phyloP scores from a whole-genome alignment of 805 yeast species.

The Candida berthetii region DNA sequence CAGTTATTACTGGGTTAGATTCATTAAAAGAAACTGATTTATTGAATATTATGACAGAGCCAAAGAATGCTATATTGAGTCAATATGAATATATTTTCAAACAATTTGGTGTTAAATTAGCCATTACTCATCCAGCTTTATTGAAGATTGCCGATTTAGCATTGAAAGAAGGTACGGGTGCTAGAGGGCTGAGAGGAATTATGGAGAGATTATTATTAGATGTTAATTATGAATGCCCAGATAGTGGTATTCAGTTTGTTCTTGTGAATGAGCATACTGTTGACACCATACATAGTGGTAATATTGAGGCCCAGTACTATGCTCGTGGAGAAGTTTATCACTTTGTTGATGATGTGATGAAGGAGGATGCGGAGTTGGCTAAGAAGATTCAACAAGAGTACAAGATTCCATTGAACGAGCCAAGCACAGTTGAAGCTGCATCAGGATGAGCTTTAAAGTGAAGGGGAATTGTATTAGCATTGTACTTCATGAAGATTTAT shows the following conservation, averaged over 20 bases:
- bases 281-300: slow-evolving; percentile 26
- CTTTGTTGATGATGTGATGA: slow-evolving; percentile 32
- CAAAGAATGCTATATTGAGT: slow-evolving; percentile 45
- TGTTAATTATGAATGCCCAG: slow-evolving; percentile 55
- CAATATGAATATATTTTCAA: slow-evolving; percentile 50
- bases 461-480: not conserved
- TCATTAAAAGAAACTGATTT: slow-evolving; percentile 40
- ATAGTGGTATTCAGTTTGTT: slow-evolving; percentile 45
- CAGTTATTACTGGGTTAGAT: slow-evolving; percentile 43
- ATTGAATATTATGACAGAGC: slow-evolving; percentile 44
- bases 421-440: not conserved
- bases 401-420: slow-evolving; percentile 3
- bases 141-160: slow-evolving; percentile 42
- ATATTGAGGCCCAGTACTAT: slow-evolving; percentile 36
- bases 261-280: slow-evolving; percentile 40
- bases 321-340: slow-evolving; percentile 35
- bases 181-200: slow-evolving; percentile 50
- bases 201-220: slow-evolving; percentile 44
- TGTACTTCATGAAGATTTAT: no score
- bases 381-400: slow-evolving; percentile 25
- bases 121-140: slow-evolving; percentile 42
- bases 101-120: slow-evolving; percentile 44
- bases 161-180: slow-evolving; percentile 50
- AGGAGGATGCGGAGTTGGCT: slow-evolving; percentile 35
- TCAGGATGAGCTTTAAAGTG: no score